Percentiles rank a stretch among this genome's conserved stretches.
These are phyloP conservation scores for Hygrocybe punicea DNA, from an alignment of 768 basidiomycete genomes.

Conservation along the genomic window DNA sequence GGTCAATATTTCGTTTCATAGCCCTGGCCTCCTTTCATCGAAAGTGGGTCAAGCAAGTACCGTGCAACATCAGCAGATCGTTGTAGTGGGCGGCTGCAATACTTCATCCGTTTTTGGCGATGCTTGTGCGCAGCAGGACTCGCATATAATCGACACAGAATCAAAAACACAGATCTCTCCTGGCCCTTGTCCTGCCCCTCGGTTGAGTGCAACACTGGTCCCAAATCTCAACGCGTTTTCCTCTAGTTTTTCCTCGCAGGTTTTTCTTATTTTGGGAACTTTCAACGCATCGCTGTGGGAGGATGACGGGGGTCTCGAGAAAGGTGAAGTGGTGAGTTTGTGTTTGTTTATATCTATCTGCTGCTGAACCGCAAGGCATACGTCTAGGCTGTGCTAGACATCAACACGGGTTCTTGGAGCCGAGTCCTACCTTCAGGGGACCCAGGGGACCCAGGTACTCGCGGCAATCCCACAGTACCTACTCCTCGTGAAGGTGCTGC, in stretches of 20 bases:
- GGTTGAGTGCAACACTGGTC: conserved; percentile 55
- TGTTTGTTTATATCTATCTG: conserved; percentile 1
- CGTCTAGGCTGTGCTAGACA: conserved; percentile 58
- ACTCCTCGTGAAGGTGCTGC: conserved; percentile 68
- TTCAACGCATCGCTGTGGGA: conserved; percentile 65
- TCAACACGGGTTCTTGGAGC: conserved; percentile 61
- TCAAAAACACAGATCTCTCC: conserved; percentile 37
- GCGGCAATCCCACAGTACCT: conserved; percentile 52
- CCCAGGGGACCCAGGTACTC: conserved; percentile 69
- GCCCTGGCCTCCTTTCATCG: conserved; percentile 33
- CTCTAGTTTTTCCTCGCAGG: conserved; percentile 57
- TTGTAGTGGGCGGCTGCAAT: conserved; percentile 63
- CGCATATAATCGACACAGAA: conserved; percentile 54
- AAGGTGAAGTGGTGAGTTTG: conserved; percentile 67
- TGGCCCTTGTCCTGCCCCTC: conserved; percentile 60
- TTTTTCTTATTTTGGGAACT: conserved; percentile 65
- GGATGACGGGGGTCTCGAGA: conserved; percentile 55
- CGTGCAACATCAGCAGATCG: conserved; percentile 50
- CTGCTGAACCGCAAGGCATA: conserved; percentile 2
- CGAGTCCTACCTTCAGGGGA: conserved; percentile 75
- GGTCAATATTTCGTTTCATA: conserved; percentile 42
- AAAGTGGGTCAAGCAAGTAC: conserved; percentile 54
- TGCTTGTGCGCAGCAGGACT: conserved; percentile 57
- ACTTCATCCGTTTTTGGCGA: conserved; percentile 35
- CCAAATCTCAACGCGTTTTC: conserved; percentile 59